phyloP scores from a whole-genome alignment of 495 filamentous ascomycete species.

The Penicillium samsonianum region DNA sequence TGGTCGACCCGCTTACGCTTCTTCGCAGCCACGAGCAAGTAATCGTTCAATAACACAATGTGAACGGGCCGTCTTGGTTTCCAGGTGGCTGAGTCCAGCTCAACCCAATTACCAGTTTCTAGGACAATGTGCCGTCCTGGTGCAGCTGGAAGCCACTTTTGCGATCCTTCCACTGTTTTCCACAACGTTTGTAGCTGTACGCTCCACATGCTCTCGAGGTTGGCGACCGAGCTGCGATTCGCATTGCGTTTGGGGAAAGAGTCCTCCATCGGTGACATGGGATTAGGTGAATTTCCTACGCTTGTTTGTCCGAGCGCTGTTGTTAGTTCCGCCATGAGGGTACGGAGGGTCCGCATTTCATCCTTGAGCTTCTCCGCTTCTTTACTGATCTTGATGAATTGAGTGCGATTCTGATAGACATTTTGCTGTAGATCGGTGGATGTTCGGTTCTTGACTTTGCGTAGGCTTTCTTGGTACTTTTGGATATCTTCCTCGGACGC shows the following conservation, averaged over 20 bases:
- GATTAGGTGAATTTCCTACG: conserved; percentile 42
- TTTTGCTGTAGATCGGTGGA: conserved; percentile 91
- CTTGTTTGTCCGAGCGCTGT: conserved; percentile 73
- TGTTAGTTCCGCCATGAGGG: conserved; percentile 87
- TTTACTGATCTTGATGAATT: conserved; percentile 99
- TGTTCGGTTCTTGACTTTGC: conserved; percentile 77
- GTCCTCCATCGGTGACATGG: conserved; percentile 50
- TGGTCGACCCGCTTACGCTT: conserved; percentile 87
- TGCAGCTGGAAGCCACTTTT: conserved; percentile 91
- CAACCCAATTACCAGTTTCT: conserved; percentile 88
- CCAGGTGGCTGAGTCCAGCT: conserved; percentile 96
- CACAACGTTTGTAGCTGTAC: conserved; percentile 78
- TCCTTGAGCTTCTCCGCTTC: conserved; percentile 97
- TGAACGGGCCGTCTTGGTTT: conserved; percentile 82
- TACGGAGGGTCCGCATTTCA: conserved; percentile 88
- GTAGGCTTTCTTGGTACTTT: conserved; percentile 73
- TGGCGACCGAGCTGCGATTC: conserved; percentile 70
- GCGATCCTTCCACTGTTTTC: conserved; percentile 93
- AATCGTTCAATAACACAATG: conserved; percentile 91
- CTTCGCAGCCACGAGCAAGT: conserved; percentile 83
- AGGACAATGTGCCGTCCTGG: conserved; percentile 88
- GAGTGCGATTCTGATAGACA: conserved; percentile 95
- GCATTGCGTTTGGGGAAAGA: conserved; percentile 49
- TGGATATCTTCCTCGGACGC: conserved; percentile 93
- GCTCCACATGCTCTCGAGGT: conserved; percentile 94